Evolutionary conservation across 2,329 filamentous ascomycete species (phyloP).

Genomic region (Beauveria brongniartii): DNA sequence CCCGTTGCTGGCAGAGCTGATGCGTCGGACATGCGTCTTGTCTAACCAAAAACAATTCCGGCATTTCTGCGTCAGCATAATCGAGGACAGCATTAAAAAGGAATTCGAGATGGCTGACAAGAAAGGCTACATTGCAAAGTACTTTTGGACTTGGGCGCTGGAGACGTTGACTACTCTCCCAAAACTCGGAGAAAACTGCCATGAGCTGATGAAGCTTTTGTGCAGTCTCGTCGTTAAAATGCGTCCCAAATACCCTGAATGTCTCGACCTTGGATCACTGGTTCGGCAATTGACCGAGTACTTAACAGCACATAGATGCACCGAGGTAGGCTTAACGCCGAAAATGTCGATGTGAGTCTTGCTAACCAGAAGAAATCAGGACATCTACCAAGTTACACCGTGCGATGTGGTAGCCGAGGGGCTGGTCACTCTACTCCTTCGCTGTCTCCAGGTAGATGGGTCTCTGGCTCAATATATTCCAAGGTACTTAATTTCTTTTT

Average conservation of each 20-base stretch:
- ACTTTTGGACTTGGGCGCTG: slow-evolving; percentile 25
- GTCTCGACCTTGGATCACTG: slow-evolving; percentile 23
- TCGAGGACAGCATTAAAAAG: slow-evolving; percentile 21
- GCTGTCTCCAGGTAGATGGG: slow-evolving; percentile 23
- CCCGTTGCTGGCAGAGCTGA: slow-evolving; percentile 16
- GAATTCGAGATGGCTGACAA: not conserved
- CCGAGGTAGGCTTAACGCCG: slow-evolving; percentile 26
- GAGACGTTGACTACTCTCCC: slow-evolving; percentile 27
- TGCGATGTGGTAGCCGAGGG: slow-evolving; percentile 24
- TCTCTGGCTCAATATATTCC: slow-evolving; percentile 19
- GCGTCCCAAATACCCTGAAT: slow-evolving; percentile 17
- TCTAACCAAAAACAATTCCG: slow-evolving; percentile 22
- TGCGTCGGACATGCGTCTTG: slow-evolving; percentile 21
- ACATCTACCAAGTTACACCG: slow-evolving; percentile 20
- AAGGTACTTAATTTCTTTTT: slow-evolving; percentile 15
- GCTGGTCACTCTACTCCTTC: slow-evolving; percentile 22
- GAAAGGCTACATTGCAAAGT: slow-evolving; percentile 16
- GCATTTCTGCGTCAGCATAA: slow-evolving; percentile 24
- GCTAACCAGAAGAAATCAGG: slow-evolving; percentile 12
- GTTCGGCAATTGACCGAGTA: slow-evolving; percentile 21
- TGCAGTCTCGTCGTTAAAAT: slow-evolving; percentile 32
- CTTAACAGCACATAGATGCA: slow-evolving; percentile 25
- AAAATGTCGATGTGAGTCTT: not conserved
- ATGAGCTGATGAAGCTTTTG: slow-evolving; percentile 38
- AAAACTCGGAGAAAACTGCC: slow-evolving; percentile 27